Evolutionary conservation across 768 basidiomycete species (phyloP), one percentile per base, ranked within the genome.

Genomic region (Calocybe cyanea): DNA sequence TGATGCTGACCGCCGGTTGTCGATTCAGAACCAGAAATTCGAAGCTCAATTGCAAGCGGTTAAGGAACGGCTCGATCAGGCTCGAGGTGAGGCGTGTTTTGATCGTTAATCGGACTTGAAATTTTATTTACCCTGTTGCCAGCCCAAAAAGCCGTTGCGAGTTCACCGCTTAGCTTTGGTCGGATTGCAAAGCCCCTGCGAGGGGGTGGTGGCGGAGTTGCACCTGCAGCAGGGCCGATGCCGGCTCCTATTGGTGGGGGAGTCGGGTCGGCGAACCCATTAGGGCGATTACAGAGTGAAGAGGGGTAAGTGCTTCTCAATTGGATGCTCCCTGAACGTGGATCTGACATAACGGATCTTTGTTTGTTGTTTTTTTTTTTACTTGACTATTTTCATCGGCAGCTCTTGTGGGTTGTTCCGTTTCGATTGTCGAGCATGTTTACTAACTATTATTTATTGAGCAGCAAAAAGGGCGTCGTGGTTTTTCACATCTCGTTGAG

Each of bases 141-240:
- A 85, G 91, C 91, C 11, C 85, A 89, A 80, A 89, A 89, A 67
- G 77, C 80, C 35, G 76, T 83, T 36, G 68, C 76, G n/a, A 70
- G 80, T 14, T 81, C 84, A 21, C 70, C 84, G 34, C 75, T 95
- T 58, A 86, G 75, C 64, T 92, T 94, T 68, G 93, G 94, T 34
- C 81, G 95, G 32, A 97, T 99, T 52, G 95, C 95, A 25, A 98
- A 98, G 69, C 96, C 96, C 20, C 71, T 99, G 45, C 79, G 95
- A 54, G 96, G 95, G 11, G 92, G 92, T 17, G 94, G 95, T 34
- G 92, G 92, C 46, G 71, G 71, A 31, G 69, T 70, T 15, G 65
- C 67, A 38, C 57, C 69, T 30, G 58, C 76, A 14, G 58, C 76
- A 17, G 64, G 63, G 35, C 60, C 70, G 33, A 57, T 67, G 39